These are phyloP conservation scores for Phaeosphaeriaceae sp. DNA, from an alignment of 2,329 filamentous ascomycete genomes.

Conservation along the genomic window DNA sequence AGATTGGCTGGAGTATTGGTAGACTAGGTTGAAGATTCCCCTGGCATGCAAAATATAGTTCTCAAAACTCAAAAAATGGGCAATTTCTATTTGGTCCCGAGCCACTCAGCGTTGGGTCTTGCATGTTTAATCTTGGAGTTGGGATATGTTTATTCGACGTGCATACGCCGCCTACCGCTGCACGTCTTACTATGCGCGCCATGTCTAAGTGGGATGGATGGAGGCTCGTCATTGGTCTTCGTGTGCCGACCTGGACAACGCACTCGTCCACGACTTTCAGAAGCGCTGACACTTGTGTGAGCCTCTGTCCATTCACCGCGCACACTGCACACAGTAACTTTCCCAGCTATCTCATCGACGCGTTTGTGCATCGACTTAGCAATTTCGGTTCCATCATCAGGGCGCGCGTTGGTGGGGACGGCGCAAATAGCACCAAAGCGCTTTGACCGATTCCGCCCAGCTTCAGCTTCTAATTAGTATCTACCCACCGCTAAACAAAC, in stretches of 20 bases:
- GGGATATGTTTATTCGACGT: slow-evolving; percentile 1
- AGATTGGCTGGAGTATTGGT: slow-evolving; percentile 6
- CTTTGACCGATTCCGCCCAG: slow-evolving; percentile 40
- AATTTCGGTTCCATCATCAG: slow-evolving; percentile 19
- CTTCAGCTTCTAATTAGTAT: slow-evolving; percentile 16
- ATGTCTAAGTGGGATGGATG: slow-evolving; percentile 25
- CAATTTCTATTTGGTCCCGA: neutral
- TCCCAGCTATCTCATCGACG: slow-evolving; percentile 15
- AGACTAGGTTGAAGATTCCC: slow-evolving; percentile 9
- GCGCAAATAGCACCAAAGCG: slow-evolving; percentile 32
- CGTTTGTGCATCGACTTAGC: slow-evolving; percentile 25
- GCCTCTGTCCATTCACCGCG: slow-evolving; percentile 27
- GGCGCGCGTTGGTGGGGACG: slow-evolving; percentile 29
- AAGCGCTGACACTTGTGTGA: slow-evolving; percentile 33
- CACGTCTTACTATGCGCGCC: slow-evolving; percentile 17
- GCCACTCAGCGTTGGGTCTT: neutral
- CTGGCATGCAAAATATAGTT: slow-evolving; percentile 9
- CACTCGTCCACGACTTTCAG: slow-evolving; percentile 26
- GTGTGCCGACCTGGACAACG: slow-evolving; percentile 25
- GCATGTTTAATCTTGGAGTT: neutral
- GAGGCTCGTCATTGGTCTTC: slow-evolving; percentile 39
- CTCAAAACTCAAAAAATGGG: neutral
- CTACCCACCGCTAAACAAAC: neutral
- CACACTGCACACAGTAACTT: slow-evolving; percentile 21
- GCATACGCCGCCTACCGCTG: slow-evolving; percentile 14